Evolutionary conservation across 257 asterid species (phyloP).

Genomic region (Buddleja alternifolia): DNA sequence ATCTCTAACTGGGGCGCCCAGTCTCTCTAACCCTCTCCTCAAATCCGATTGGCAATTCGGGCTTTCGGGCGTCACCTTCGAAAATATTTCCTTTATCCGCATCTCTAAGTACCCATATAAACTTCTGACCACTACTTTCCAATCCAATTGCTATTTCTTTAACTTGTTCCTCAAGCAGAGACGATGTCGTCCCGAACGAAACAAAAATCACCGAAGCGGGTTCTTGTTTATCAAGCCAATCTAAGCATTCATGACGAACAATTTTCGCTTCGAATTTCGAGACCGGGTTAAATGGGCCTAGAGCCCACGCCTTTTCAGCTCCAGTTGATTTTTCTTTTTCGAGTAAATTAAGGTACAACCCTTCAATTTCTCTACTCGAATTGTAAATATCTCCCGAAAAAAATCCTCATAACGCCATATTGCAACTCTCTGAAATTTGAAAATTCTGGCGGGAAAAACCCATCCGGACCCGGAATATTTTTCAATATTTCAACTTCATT

Average conservation of each 20-base stretch:
- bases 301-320: conserved; percentile 28
- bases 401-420: background rate
- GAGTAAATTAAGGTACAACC: conserved; percentile 38
- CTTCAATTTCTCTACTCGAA: conserved; percentile 41
- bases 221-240: conserved; percentile 49
- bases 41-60: conserved; percentile 44
- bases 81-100: conserved; percentile 53
- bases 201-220: conserved; percentile 41
- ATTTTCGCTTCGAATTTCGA: background rate
- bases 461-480: conserved; percentile 31
- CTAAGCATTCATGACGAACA: conserved; percentile 11
- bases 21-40: conserved; percentile 29
- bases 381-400: conserved; percentile 43
- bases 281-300: conserved; percentile 46
- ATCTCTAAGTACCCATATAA: conserved; percentile 59
- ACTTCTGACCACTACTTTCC: conserved; percentile 40
- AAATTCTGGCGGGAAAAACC: conserved; percentile 31
- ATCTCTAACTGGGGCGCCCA: conserved; percentile 69
- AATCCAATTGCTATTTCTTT: conserved; percentile 47
- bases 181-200: conserved; percentile 50
- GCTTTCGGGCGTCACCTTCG: conserved; percentile 11
- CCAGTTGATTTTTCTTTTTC: conserved; percentile 22
- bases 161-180: conserved; percentile 37
- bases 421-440: background rate
- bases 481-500: conserved; percentile 3